Conservation (phyloP, 495 filamentous ascomycete species). For the Podospora bellae-mahoneyi region DNA sequence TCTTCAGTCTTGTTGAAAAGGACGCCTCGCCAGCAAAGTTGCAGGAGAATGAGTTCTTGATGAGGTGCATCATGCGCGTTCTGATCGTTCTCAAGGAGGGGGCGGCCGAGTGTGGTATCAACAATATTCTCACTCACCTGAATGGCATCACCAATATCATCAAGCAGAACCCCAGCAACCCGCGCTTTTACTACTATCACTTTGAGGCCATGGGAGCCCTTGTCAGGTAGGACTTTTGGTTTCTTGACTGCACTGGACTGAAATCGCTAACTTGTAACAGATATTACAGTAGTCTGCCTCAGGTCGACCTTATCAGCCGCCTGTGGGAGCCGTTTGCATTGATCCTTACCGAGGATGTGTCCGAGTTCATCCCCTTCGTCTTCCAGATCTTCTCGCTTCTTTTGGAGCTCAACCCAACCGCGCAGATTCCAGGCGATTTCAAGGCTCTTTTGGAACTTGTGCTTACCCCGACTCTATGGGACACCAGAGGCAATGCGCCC, state of each 20-base stretch:
- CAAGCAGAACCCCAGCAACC: slow-evolving; percentile 91
- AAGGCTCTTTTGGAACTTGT: slow-evolving; percentile 69
- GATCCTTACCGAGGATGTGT: slow-evolving; percentile 74
- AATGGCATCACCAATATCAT: slow-evolving; percentile 85
- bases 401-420: slow-evolving; percentile 75
- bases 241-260: background rate
- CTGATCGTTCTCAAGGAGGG: slow-evolving; percentile 86
- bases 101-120: slow-evolving; percentile 60
- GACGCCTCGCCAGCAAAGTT: slow-evolving; percentile 81
- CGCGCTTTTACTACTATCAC: slow-evolving; percentile 96
- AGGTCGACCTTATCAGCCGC: slow-evolving; percentile 67
- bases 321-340: slow-evolving; percentile 74
- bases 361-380: slow-evolving; percentile 95
- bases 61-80: slow-evolving; percentile 97
- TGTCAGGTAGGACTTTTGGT: slow-evolving; percentile 55
- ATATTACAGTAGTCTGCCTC: slow-evolving; percentile 64
- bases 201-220: slow-evolving; percentile 97
- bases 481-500: slow-evolving; percentile 86
- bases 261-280: slow-evolving; percentile 37
- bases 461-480: slow-evolving; percentile 76
- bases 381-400: slow-evolving; percentile 93
- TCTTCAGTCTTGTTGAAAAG: slow-evolving; percentile 86
- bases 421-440: slow-evolving; percentile 69
- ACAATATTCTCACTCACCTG: slow-evolving; percentile 71
- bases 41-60: slow-evolving; percentile 97